Evolutionary conservation across 208 protist species (phyloP), one percentile per base, ranked within the genome.

Genomic region (Trichomonas gallinae): DNA sequence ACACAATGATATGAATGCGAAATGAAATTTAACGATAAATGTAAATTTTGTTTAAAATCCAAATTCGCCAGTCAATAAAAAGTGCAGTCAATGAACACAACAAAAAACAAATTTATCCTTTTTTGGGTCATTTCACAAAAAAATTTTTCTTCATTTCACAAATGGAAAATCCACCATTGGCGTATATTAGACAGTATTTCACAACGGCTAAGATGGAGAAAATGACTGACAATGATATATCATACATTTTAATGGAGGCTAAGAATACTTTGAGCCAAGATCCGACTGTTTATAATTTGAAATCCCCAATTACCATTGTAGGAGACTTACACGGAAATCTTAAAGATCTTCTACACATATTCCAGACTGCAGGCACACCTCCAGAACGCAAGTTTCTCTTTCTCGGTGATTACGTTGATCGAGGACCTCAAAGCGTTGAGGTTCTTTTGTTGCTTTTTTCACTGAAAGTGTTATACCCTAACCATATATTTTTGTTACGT

Each of bases 341-440:
- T 0, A 85, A 85, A 42, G 81, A 85, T 34, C 81, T 85, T 40
- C 10, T 85, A 40, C 34, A 34, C 34, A 40, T 40, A 42, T 85
- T 85, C n/a, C 81, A 85, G 81, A 42, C 81, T 6, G 34, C 34
- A 15, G 81, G 81, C 0, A 42, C 34, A 34, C 34, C 34, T 85
- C 81, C 81, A 23, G 26, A 34, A 21, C 97, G 98, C 0, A 99
- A 99, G 97, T 99, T 99, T 97, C 98, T 99, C 34, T 99, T 99
- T 97, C 98, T 99, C 6, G 99, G 97, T 17, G 97, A 99, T 97
- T 99, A 99, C 97, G 99, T 99, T 89, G 99, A 99, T 96, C 98
- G 99, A 97, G 99, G 99, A 46, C 99, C 99, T 97, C 99, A 99
- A 96, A 98, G 98, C 1, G 97, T 99, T 11, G 99, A 99, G 97